phyloP scores from a whole-genome alignment of 1,139 yeast genomes.

The Saccharomycopsis phalli region DNA sequence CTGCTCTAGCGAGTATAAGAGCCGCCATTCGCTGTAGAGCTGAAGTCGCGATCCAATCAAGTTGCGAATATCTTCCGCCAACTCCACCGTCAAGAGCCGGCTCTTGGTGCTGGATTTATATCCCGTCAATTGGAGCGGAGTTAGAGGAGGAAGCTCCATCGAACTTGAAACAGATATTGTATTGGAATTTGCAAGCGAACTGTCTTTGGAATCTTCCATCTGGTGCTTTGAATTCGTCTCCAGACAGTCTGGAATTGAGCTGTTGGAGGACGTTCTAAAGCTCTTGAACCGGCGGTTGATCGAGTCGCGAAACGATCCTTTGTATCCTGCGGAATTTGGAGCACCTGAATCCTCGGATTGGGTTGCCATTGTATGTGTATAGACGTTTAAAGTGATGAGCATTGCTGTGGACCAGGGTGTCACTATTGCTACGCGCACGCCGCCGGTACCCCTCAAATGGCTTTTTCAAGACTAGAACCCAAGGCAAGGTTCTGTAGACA shows the following conservation, averaged over 20 bases:
- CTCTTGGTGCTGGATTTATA: slow-evolving; percentile 49
- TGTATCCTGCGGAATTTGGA: no score
- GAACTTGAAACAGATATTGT: not conserved
- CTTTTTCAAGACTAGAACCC: no score
- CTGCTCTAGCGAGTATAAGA: slow-evolving; percentile 77
- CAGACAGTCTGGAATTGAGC: not conserved
- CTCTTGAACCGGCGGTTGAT: slow-evolving; percentile 1
- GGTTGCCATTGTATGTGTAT: slow-evolving; percentile 2
- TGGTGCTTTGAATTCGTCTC: not conserved
- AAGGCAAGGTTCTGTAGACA: no score
- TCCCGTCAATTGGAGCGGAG: slow-evolving; percentile 45
- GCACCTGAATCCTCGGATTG: slow-evolving; percentile 2
- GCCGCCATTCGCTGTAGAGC: slow-evolving; percentile 65
- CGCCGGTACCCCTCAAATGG: no score
- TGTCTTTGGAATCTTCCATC: no score
- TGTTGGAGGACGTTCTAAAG: not conserved
- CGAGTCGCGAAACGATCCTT: slow-evolving; percentile 9
- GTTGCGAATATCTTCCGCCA: slow-evolving; percentile 67
- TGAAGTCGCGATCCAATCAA: slow-evolving; percentile 74
- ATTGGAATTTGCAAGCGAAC: no score
- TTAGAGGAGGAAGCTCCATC: slow-evolving; percentile 31
- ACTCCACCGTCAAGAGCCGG: slow-evolving; percentile 44
- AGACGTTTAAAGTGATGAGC: no score
- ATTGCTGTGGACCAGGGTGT: no score
- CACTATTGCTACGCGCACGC: no score